Percentiles rank a stretch among this genome's conserved stretches.
phyloP scores from a whole-genome alignment of 352 stramenopile species.

The Phytophthora hybrid region DNA sequence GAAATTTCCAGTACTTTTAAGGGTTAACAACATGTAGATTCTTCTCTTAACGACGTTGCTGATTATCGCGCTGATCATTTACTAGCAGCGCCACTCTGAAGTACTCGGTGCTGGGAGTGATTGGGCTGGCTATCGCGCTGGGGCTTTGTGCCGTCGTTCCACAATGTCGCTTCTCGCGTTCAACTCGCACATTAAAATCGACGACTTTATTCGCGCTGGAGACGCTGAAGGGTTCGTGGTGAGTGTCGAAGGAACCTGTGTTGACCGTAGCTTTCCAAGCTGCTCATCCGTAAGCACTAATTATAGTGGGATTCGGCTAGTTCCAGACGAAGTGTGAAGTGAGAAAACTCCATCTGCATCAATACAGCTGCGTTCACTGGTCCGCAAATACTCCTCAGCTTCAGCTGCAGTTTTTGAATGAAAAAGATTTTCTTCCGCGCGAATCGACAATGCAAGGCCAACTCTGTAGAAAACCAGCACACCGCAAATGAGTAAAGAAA shows the following conservation, averaged over 20 bases:
- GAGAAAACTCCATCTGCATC: conserved; percentile 80
- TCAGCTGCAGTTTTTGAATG: conserved; percentile 55
- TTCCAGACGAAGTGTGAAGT: neutral
- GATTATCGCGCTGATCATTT: too few species aligned
- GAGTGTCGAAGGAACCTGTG: conserved; percentile 81
- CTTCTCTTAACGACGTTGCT: too few species aligned
- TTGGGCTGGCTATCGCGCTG: too few species aligned
- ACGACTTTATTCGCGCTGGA: conserved; percentile 87
- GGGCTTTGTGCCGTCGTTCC: conserved; percentile 89
- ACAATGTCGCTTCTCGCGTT: conserved; percentile 92
- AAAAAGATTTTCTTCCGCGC: too few species aligned
- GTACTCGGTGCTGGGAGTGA: too few species aligned
- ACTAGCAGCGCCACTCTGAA: too few species aligned
- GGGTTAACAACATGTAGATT: too few species aligned
- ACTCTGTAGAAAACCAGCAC: too few species aligned
- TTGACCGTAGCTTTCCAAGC: conserved; percentile 62
- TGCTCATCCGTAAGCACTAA: conserved; percentile 75
- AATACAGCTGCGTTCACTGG: conserved; percentile 71
- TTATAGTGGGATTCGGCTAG: neutral
- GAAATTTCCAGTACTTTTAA: neutral
- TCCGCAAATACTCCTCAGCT: conserved; percentile 57
- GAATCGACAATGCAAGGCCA: too few species aligned
- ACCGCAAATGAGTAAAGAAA: too few species aligned
- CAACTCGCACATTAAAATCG: conserved; percentile 90
- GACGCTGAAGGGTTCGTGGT: conserved; percentile 82